These are phyloP conservation scores for Ensete glaucum DNA, from an alignment of 176 grass and related monocot species.

Conservation along the genomic window DNA sequence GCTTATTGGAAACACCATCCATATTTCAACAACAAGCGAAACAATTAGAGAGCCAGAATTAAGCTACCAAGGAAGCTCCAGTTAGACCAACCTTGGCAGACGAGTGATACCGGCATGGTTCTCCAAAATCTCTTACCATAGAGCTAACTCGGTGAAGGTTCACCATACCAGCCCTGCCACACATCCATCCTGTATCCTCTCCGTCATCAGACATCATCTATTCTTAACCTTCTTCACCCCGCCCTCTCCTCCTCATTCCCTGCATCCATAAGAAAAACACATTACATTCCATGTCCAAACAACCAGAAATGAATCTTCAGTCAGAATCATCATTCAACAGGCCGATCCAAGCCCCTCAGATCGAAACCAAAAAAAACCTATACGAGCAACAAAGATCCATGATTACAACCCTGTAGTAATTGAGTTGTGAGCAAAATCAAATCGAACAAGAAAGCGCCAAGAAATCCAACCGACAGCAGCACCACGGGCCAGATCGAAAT, in stretches of 20 bases:
- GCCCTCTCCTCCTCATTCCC: constrained; percentile 5
- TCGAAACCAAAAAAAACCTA: too few relatives aligned
- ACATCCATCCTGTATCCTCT: constrained; percentile 79
- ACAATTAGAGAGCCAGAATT: too few relatives aligned
- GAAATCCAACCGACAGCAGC: neutral
- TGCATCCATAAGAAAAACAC: neutral
- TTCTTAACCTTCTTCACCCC: neutral
- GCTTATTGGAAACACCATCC: too few relatives aligned
- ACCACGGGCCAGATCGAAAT: neutral
- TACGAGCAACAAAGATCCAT: too few relatives aligned
- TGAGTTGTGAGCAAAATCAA: too few relatives aligned
- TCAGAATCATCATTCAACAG: neutral
- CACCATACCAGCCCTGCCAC: constrained; percentile 53
- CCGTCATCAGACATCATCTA: constrained; percentile 29
- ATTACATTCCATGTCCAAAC: neutral
- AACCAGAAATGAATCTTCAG: neutral
- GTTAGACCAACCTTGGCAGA: constrained; percentile 41
- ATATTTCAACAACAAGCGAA: too few relatives aligned
- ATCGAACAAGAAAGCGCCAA: neutral
- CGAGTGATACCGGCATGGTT: constrained; percentile 68
- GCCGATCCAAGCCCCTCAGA: neutral
- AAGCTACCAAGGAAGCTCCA: too few relatives aligned
- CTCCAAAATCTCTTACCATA: constrained; percentile 62
- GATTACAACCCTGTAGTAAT: too few relatives aligned
- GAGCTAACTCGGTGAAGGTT: constrained; percentile 66